Evolutionary conservation across 1,139 yeast genomes (phyloP).

Genomic region (Candida sanyaensis): DNA sequence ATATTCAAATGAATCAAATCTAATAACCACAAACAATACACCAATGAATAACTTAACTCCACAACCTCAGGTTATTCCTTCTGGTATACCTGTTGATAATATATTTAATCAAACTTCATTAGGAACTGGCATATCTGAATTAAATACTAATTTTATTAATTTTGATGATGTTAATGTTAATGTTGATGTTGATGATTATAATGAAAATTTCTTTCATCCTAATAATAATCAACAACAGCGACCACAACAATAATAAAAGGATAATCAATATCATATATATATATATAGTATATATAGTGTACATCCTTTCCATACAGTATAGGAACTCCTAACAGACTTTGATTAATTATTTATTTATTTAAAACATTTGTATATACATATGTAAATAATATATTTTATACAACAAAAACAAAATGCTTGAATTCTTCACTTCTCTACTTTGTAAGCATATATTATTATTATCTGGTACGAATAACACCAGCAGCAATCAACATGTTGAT

Average conservation of each 20-base stretch:
- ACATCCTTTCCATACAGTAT: neutral
- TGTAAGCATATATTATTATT: conserved; percentile 14
- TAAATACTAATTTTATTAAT: neutral
- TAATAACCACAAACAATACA: neutral
- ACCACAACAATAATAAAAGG: neutral
- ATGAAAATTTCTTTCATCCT: conserved; percentile 1
- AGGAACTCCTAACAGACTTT: too few species aligned
- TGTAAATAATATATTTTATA: too few species aligned
- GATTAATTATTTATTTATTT: too few species aligned
- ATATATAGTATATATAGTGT: too few species aligned
- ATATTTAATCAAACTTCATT: neutral
- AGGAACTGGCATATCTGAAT: neutral
- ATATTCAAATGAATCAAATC: neutral
- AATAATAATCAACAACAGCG: neutral
- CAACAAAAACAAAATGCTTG: too few species aligned
- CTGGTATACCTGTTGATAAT: neutral
- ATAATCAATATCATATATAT: neutral
- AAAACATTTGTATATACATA: too few species aligned
- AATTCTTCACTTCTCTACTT: too few species aligned
- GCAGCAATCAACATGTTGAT: conserved; percentile 91
- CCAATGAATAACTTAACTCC: neutral
- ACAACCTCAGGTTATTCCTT: neutral
- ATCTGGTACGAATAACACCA: conserved; percentile 94
- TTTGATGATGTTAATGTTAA: conserved; percentile 5
- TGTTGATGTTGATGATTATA: conserved; percentile 4